A percentile compares a stretch with the other conserved stretches of the same genome.
Conservation (phyloP, 2,329 filamentous ascomycete genomes). For the Botryotinia calthae region DNA sequence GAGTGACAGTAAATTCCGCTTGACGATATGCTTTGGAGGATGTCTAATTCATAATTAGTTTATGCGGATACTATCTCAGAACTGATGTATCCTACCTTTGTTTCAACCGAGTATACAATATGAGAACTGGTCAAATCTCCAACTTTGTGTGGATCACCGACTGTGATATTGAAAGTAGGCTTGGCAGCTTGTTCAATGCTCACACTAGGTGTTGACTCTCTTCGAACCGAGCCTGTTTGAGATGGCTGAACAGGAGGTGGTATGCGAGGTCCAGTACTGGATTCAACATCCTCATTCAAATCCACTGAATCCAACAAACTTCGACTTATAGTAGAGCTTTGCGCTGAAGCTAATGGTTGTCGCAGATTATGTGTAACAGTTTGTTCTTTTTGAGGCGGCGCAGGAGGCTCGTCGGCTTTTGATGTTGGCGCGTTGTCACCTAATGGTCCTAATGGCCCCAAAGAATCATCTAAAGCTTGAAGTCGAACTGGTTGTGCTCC, state of each 20-base stretch:
- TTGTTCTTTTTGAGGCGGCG: constrained; percentile 66
- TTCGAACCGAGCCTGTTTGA: constrained; percentile 50
- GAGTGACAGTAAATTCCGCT: constrained; percentile 87
- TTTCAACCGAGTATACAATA: constrained; percentile 94
- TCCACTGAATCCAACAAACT: constrained; percentile 64
- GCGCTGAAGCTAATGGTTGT: constrained; percentile 43
- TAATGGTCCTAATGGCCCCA: constrained; percentile 72
- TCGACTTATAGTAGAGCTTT: constrained; percentile 45
- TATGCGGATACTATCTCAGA: not conserved
- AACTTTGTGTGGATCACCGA: constrained; percentile 97
- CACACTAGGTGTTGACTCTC: constrained; percentile 69
- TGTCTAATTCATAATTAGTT: constrained; percentile 55
- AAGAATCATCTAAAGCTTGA: constrained; percentile 70
- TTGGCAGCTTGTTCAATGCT: constrained; percentile 92
- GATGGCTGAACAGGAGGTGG: constrained; percentile 64
- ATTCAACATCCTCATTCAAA: constrained; percentile 63
- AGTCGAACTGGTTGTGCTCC: constrained; percentile 75
- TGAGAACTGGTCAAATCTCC: constrained; percentile 95
- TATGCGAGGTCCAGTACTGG: constrained; percentile 53
- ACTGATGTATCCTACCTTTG: constrained; percentile 60
- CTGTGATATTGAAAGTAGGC: constrained; percentile 83
- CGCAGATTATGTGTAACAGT: constrained; percentile 57
- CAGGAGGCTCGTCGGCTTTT: constrained; percentile 59
- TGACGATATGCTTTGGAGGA: constrained; percentile 94
- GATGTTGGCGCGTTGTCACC: constrained; percentile 46